Evolutionary conservation across 2,329 filamentous ascomycete genomes (phyloP).

Genomic region (Ascochyta clinopodiicola): DNA sequence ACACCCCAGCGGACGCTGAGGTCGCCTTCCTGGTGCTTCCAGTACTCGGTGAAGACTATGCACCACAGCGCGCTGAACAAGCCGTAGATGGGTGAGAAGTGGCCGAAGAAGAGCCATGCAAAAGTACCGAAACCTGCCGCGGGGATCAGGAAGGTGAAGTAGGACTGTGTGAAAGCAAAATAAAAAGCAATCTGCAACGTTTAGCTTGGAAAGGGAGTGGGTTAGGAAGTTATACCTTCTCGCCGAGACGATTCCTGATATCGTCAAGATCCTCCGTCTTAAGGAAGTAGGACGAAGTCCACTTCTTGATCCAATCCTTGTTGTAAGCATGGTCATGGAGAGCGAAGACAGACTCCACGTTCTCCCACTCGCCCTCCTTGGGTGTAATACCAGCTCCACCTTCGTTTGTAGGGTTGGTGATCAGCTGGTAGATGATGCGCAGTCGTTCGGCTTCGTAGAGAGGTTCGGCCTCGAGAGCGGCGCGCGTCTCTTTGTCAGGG

Average conservation of each 20-base stretch:
- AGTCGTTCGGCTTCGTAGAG: conserved; percentile 88
- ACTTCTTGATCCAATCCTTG: conserved; percentile 61
- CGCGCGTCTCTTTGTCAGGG: conserved; percentile 74
- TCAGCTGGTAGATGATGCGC: conserved; percentile 83
- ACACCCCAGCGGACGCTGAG: conserved; percentile 89
- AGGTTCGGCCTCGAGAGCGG: conserved; percentile 73
- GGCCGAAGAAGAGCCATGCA: conserved; percentile 81
- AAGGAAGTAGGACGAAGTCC: conserved; percentile 56
- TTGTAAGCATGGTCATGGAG: conserved; percentile 60
- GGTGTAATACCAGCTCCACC: conserved; percentile 60
- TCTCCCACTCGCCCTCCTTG: conserved; percentile 58
- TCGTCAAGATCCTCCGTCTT: conserved; percentile 58
- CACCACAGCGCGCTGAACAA: conserved; percentile 81
- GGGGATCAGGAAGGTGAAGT: conserved; percentile 84
- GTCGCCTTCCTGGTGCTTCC: conserved; percentile 92
- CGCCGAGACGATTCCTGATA: conserved; percentile 58
- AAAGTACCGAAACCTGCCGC: conserved; percentile 79
- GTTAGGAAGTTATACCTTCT: conserved; percentile 46
- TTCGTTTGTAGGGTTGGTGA: conserved; percentile 56
- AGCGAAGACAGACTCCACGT: conserved; percentile 57
- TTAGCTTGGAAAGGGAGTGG: conserved; percentile 21
- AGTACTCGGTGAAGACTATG: conserved; percentile 90
- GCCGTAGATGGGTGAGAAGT: conserved; percentile 83
- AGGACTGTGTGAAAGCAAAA: conserved; percentile 91
- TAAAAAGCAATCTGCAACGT: conserved; percentile 78